phyloP scores from a whole-genome alignment of 495 filamentous ascomycete species.

The Halenospora varia region DNA sequence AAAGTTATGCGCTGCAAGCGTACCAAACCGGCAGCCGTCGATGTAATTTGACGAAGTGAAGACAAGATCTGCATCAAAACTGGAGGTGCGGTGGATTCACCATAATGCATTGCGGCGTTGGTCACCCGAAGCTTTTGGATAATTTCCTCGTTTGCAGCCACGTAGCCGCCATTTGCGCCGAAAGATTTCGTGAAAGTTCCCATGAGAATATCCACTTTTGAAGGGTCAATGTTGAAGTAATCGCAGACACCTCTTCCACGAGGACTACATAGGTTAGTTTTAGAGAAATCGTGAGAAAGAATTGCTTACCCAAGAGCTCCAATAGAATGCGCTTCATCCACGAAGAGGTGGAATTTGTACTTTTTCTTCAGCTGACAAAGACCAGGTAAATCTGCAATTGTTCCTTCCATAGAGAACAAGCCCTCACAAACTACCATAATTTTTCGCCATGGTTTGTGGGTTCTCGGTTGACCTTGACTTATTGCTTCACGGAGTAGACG shows the following conservation, averaged over 20 bases:
- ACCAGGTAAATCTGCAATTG: constrained; percentile 90
- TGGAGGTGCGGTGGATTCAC: constrained; percentile 79
- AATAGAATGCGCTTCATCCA: constrained; percentile 97
- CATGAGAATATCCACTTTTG: constrained; percentile 92
- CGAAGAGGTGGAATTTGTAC: constrained; percentile 91
- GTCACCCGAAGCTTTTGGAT: constrained; percentile 81
- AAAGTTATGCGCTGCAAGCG: constrained; percentile 91
- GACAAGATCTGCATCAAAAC: constrained; percentile 82
- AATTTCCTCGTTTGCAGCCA: constrained; percentile 81
- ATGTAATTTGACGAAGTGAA: constrained; percentile 77
- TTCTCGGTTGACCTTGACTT: constrained; percentile 89
- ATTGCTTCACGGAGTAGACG: constrained; percentile 80
- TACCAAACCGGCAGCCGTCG: constrained; percentile 83
- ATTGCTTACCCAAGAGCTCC: constrained; percentile 66
- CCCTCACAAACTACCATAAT: constrained; percentile 94
- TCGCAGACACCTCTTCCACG: constrained; percentile 88
- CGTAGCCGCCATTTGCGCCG: constrained; percentile 93
- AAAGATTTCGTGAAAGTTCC: constrained; percentile 97
- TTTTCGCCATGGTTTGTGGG: constrained; percentile 96
- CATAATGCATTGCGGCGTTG: constrained; percentile 80
- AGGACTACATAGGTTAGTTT: too few relatives aligned
- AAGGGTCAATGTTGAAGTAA: constrained; percentile 86
- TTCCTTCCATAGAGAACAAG: constrained; percentile 97
- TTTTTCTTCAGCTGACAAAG: constrained; percentile 78
- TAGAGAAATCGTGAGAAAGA: not conserved